Conservation (phyloP, 768 basidiomycete genomes). For the Lentinula sp. region DNA sequence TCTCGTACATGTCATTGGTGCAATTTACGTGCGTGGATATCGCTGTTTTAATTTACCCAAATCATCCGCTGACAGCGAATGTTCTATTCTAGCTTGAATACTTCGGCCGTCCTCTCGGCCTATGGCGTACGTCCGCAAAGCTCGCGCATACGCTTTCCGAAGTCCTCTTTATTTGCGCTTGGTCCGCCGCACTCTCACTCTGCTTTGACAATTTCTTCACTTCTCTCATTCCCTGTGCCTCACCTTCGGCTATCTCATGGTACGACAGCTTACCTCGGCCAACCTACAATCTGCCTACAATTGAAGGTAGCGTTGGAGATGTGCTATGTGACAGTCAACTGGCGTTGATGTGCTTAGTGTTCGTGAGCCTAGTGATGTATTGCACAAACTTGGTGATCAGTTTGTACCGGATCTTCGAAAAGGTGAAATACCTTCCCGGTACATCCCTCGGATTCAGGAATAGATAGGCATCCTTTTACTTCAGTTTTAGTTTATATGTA, state of each 20-base stretch:
- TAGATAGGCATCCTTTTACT: neutral
- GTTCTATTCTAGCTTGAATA: slow-evolving; percentile 68
- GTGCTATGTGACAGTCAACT: slow-evolving; percentile 70
- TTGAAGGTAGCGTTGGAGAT: slow-evolving; percentile 44
- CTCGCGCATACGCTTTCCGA: slow-evolving; percentile 83
- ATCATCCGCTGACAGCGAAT: slow-evolving; percentile 6
- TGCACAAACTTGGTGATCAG: slow-evolving; percentile 82
- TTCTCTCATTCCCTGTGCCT: slow-evolving; percentile 72
- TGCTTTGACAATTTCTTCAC: slow-evolving; percentile 93
- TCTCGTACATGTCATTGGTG: slow-evolving; percentile 76
- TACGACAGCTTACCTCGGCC: slow-evolving; percentile 65
- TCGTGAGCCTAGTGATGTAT: slow-evolving; percentile 72
- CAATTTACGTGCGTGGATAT: slow-evolving; percentile 65
- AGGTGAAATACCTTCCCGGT: slow-evolving; percentile 68
- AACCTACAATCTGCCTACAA: slow-evolving; percentile 30
- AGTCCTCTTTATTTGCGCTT: slow-evolving; percentile 88
- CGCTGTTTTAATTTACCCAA: neutral
- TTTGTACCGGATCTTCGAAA: slow-evolving; percentile 82
- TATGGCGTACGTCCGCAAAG: slow-evolving; percentile 87
- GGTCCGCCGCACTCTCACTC: slow-evolving; percentile 85
- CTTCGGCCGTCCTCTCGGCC: slow-evolving; percentile 85
- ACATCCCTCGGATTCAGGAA: neutral
- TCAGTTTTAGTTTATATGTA: neutral
- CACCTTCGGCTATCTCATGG: slow-evolving; percentile 57
- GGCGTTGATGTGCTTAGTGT: slow-evolving; percentile 71